Conservation (phyloP, 805 yeast genomes). For the Dipodascus albidus region DNA sequence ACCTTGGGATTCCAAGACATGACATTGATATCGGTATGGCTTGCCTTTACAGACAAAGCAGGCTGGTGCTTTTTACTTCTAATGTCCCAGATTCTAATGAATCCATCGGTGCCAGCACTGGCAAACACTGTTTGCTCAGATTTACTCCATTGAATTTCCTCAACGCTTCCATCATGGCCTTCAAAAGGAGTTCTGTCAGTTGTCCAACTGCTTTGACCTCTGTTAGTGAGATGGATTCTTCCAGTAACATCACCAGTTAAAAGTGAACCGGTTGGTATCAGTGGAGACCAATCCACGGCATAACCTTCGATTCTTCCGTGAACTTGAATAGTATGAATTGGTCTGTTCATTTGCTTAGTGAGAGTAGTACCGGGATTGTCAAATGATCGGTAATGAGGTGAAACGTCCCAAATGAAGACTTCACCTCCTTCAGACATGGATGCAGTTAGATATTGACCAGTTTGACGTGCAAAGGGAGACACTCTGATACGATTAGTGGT, state of each 20-base stretch:
- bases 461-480: constrained; percentile 59
- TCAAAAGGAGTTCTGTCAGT: constrained; percentile 75
- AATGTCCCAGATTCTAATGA: constrained; percentile 91
- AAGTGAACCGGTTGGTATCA: constrained; percentile 65
- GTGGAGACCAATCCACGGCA: constrained; percentile 94
- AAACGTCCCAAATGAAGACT: constrained; percentile 71
- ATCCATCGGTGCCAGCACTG: constrained; percentile 88
- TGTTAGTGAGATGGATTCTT: constrained; percentile 62
- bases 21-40: constrained; percentile 80
- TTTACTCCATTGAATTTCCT: constrained; percentile 94
- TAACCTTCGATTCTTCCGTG: constrained; percentile 98
- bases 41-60: constrained; percentile 73
- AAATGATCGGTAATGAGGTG: constrained; percentile 70
- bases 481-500: constrained; percentile 86
- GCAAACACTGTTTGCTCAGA: constrained; percentile 91
- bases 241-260: constrained; percentile 87
- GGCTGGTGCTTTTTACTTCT: constrained; percentile 88
- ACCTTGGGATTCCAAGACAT: constrained; percentile 90
- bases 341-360: constrained; percentile 67
- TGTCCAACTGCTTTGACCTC: constrained; percentile 67
- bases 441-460: constrained; percentile 80
- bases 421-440: constrained; percentile 86
- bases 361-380: constrained; percentile 79
- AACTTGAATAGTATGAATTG: constrained; percentile 64
- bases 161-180: constrained; percentile 60